Evolutionary conservation across 1,139 yeast species (phyloP), one percentile per base, ranked within the genome.

Genomic region (Scheffersomyces cryptocercus): DNA sequence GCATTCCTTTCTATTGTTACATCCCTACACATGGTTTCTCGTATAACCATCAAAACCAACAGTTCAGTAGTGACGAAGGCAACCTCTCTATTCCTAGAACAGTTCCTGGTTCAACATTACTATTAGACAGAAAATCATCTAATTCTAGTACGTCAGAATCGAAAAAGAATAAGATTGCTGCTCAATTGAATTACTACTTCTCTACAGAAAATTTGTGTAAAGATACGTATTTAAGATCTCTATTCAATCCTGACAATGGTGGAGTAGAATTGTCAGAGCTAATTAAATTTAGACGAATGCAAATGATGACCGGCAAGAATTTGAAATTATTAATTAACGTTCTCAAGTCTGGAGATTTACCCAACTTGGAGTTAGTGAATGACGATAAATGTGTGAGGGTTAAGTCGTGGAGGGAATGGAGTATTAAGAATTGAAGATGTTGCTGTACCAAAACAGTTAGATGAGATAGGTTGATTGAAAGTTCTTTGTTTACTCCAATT

Each of bases 401-500:
- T 28, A 41, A 42, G 28, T 44, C 46, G 29, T 62, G 65, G 65
- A 40, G 49, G 34, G 38, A 38, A 24, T 60, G 65, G 65, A 20
- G 6, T 8, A 20, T 20, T 20, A 20, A 20, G 26, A 20, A 20
- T 20, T 20, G 26, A 20, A 20, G 26, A 20, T 20, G 26, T 3
- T 5, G 11, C 13, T 2, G 14, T 13, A 13, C 29, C 10, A 15
- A 28, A 33, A 15, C 3, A 20, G 5, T 11, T 8, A 10, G 24
- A 20, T 2, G 26, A 2, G 7, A 20, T 8, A 77, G 0, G 75
- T 70, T 6, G 67, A 55, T 0, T 67, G 54, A 47, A 77, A 82
- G 45, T 70, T 10, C 15, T 10, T 11, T 14, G 20, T 16, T 12
- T n/a, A 14, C 7, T 31, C 35, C 3, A 12, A 20, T 6, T 15